These are phyloP conservation scores for Debaryomyces coudertii DNA, from an alignment of 1,139 yeast genomes.

Conservation along the genomic window DNA sequence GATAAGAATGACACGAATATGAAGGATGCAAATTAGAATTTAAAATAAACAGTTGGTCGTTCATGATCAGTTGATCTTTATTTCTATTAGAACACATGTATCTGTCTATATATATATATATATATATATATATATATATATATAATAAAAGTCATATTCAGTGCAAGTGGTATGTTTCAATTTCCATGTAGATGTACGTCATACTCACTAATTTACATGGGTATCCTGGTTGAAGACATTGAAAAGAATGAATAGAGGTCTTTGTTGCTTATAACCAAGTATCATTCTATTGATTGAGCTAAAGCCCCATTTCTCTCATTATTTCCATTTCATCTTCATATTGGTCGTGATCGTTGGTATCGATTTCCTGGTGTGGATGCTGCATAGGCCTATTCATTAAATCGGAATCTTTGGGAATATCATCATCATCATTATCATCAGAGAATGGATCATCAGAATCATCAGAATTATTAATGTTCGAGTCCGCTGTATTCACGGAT, in stretches of 20 bases:
- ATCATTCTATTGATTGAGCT: neutral
- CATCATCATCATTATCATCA: slow-evolving; percentile 21
- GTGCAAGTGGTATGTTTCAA: neutral
- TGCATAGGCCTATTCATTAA: neutral
- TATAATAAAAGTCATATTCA: neutral
- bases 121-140: too few relatives aligned
- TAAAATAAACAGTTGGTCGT: neutral
- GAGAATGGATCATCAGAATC: slow-evolving; percentile 24
- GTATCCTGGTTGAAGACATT: neutral
- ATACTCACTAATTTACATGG: too few relatives aligned
- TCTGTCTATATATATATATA: too few relatives aligned
- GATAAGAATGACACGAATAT: slow-evolving; percentile 23
- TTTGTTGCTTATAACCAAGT: too few relatives aligned
- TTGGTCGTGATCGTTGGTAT: slow-evolving; percentile 26
- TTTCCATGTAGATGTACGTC: too few relatives aligned
- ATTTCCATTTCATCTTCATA: slow-evolving; percentile 36
- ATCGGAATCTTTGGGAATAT: slow-evolving; percentile 12
- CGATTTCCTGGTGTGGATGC: slow-evolving; percentile 16
- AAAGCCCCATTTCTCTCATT: slow-evolving; percentile 41
- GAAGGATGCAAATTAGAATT: slow-evolving; percentile 8
- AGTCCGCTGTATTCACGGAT: neutral
- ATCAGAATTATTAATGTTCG: slow-evolving; percentile 10
- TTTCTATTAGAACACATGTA: slow-evolving; percentile 7
- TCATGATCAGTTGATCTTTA: slow-evolving; percentile 2
- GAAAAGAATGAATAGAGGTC: neutral